Base-by-base conservation (phyloP, 257 asterid genomes). In the Solanum bukasovii region DNA sequence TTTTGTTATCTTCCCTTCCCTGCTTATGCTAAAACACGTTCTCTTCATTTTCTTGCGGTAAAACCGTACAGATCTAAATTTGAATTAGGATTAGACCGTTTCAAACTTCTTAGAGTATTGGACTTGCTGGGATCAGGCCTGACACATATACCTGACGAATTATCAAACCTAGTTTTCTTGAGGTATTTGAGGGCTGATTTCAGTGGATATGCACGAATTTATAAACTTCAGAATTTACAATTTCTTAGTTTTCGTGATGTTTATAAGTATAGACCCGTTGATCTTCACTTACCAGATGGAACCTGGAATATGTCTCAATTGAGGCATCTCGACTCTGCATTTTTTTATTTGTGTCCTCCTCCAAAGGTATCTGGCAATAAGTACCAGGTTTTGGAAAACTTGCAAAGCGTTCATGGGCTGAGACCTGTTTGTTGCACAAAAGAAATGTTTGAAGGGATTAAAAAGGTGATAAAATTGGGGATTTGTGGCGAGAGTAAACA, bases 31-130 rank as follows among this genome's bases (percentile, higher is more conserved):
- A 72, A 7, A 33, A 18, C 44, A 8, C 27, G 74, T 5, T 27
- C 21, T 27, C 2, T 68, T 68, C 35, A 68, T 27, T 5, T 27
- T 12, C 5, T 2, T 63, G 5, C 14, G 1, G 25, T 3, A 18
- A 18, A 20, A 3, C 2, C 2, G 67, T 3, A 0, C 31, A 4
- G 0, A 0, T 1, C 9, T 40, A 0, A 9, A 0, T 1, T 4
- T 27, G 10, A 2, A 68, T 21, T 61, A 61, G 27, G 27, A 61
- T 4, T 21, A 27, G 0, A 21, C 68, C 7, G 18, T 31, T 71
- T 71, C 78, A 71, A 71, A 7, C 78, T 71, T 31, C 13, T 31
- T 13, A 81, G 85, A 20, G 65, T 77, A 18, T 6, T 68, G 14
- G 33, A 61, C 2, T 21, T 9, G 78, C 5, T 0, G 14, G 11